Conservation (phyloP, 2,329 filamentous ascomycete species). For the Sclerotinia spermophila region DNA sequence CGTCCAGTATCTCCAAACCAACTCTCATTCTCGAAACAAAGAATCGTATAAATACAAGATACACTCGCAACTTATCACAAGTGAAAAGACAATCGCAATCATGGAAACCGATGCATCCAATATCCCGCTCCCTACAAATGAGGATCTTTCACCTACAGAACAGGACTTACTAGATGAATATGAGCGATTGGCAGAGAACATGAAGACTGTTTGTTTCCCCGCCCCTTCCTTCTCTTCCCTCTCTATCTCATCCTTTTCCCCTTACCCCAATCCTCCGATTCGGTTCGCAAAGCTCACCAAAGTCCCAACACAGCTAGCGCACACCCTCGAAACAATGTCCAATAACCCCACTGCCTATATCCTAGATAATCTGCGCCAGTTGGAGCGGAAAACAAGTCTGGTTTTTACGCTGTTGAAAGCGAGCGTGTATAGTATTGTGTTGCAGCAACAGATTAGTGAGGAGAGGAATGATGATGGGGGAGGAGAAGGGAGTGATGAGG, state of each 20-base stretch:
- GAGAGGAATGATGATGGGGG: constrained; percentile 23
- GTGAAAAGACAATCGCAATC: neutral
- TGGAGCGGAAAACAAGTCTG: constrained; percentile 91
- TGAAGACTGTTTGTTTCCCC: constrained; percentile 69
- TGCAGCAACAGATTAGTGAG: constrained; percentile 84
- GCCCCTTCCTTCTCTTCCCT: neutral
- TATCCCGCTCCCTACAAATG: constrained; percentile 16
- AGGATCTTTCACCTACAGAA: constrained; percentile 72
- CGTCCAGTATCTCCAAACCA: neutral
- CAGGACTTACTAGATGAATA: constrained; percentile 96
- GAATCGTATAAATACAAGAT: neutral
- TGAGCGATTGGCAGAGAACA: constrained; percentile 77
- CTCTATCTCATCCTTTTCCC: neutral
- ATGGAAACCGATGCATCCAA: constrained; percentile 19
- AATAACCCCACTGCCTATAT: constrained; percentile 74
- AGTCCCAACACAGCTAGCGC: constrained; percentile 49
- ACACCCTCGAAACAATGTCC: constrained; percentile 59
- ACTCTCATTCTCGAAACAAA: too few species aligned
- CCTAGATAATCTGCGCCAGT: constrained; percentile 76
- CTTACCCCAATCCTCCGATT: neutral
- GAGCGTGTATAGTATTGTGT: constrained; percentile 95
- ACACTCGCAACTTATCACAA: neutral
- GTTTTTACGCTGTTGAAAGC: constrained; percentile 96
- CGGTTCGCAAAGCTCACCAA: neutral
- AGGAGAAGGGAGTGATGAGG: constrained; percentile 10